phyloP scores from a whole-genome alignment of 345 rosid genomes.

The Gossypioides kirkii region DNA sequence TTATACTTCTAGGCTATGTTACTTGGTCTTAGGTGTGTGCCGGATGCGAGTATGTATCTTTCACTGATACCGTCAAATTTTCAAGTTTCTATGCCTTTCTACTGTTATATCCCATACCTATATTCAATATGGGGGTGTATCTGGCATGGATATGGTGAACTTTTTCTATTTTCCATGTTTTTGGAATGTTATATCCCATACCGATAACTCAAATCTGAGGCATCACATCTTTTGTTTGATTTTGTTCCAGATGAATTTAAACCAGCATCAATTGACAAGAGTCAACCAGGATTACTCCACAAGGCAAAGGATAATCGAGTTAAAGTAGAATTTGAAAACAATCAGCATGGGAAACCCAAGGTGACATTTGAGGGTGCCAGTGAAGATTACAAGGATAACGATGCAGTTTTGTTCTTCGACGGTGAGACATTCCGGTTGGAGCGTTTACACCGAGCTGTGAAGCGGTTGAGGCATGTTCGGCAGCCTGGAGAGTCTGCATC shows the following conservation, averaged over 20 bases:
- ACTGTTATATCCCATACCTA: too few species aligned
- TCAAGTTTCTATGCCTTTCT: too few species aligned
- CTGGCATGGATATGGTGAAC: too few species aligned
- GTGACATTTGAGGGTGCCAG: conserved; percentile 63
- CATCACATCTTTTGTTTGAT: background rate
- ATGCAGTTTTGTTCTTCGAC: conserved; percentile 65
- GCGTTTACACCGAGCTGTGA: conserved; percentile 62
- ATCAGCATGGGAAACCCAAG: conserved; percentile 61
- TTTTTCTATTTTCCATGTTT: too few species aligned
- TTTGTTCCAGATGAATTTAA: conserved; percentile 63
- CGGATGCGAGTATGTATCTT: too few species aligned
- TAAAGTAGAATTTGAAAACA: conserved; percentile 68
- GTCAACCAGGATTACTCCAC: conserved; percentile 50
- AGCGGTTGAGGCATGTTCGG: conserved; percentile 53
- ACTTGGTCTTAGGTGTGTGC: background rate
- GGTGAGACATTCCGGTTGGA: conserved; percentile 62
- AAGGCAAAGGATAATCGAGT: conserved; percentile 65
- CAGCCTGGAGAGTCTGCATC: conserved; percentile 47
- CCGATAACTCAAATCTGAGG: background rate
- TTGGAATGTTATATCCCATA: too few species aligned
- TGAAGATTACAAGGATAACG: conserved; percentile 68
- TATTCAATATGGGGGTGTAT: too few species aligned
- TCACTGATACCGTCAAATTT: too few species aligned
- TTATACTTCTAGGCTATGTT: background rate
- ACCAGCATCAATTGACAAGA: conserved; percentile 75